phyloP scores from a whole-genome alignment of 1,284 basidiomycete genomes.

The Wallemia ichthyophaga region DNA sequence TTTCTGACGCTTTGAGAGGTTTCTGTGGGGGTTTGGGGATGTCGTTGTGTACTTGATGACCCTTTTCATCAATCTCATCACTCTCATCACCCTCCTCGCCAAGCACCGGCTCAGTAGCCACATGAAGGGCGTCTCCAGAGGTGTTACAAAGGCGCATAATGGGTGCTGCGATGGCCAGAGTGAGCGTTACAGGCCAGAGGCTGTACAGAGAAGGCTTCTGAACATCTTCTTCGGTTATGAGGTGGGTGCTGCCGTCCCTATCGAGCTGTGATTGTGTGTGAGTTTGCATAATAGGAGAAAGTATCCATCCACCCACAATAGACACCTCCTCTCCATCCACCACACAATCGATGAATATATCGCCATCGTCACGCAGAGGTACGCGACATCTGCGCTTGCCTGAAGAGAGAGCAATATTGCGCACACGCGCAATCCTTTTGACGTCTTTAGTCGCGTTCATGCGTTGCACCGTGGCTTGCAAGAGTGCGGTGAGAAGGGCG shows the following conservation, averaged over 20 bases:
- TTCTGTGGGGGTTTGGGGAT: too few species aligned
- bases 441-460: conserved; percentile 46
- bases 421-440: conserved; percentile 43
- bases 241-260: not conserved
- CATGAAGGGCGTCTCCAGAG: not conserved
- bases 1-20: not conserved
- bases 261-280: not conserved
- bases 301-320: conserved; percentile 24
- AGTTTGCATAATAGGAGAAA: not conserved
- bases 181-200: not conserved
- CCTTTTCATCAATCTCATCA: too few species aligned
- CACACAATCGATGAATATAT: conserved; percentile 37
- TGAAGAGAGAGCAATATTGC: conserved; percentile 27
- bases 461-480: conserved; percentile 48
- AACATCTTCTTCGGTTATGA: not conserved
- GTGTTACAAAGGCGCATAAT: not conserved
- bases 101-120: not conserved
- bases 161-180: not conserved
- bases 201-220: not conserved
- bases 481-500: conserved; percentile 31
- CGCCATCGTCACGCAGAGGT: conserved; percentile 23
- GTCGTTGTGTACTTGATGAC: too few species aligned
- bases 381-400: conserved; percentile 32
- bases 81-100: not conserved
- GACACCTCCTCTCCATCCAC: conserved; percentile 38